phyloP scores from a whole-genome alignment of 108 stramenopile species.

The Discostella stelligeroides region DNA sequence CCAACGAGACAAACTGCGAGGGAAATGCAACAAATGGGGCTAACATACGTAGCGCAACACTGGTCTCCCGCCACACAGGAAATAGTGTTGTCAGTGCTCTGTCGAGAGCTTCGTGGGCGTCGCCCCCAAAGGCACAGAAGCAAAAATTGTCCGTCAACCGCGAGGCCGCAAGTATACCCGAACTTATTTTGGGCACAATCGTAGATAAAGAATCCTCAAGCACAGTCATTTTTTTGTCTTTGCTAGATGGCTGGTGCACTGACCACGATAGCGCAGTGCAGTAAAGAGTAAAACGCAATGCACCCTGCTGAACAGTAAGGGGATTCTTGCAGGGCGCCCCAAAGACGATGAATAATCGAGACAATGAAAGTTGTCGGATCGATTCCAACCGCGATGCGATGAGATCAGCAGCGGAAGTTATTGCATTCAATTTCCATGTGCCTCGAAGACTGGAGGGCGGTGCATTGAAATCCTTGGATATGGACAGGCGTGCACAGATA shows the following conservation, averaged over 20 bases:
- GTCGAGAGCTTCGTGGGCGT: conserved; percentile 3
- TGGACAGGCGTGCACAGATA: conserved; percentile 18
- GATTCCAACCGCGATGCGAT: conserved; percentile 29
- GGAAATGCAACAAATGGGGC: conserved; percentile 63
- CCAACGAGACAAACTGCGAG: conserved; percentile 17
- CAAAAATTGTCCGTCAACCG: conserved; percentile 19
- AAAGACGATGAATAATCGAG: conserved; percentile 34
- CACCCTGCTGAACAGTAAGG: conserved; percentile 16
- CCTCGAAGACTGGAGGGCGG: not conserved
- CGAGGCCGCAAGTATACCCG: conserved; percentile 10
- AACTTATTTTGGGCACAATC: not conserved
- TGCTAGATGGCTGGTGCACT: conserved; percentile 28
- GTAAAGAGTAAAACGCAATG: conserved; percentile 32
- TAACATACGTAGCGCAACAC: conserved; percentile 68
- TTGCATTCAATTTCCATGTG: conserved; percentile 10
- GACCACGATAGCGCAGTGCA: conserved; percentile 47
- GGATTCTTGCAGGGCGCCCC: conserved; percentile 12
- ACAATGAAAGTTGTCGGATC: conserved; percentile 26
- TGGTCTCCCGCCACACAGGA: conserved; percentile 39
- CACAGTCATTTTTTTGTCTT: conserved; percentile 19
- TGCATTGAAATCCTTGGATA: conserved; percentile 6
- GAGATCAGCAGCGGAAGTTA: conserved; percentile 18
- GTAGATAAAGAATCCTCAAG: conserved; percentile 34
- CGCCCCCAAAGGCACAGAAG: conserved; percentile 11
- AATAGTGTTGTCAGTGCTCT: not conserved